Evolutionary conservation across 192 early-diverging fungal species (phyloP).

Genomic region (Piromyces finnis): DNA sequence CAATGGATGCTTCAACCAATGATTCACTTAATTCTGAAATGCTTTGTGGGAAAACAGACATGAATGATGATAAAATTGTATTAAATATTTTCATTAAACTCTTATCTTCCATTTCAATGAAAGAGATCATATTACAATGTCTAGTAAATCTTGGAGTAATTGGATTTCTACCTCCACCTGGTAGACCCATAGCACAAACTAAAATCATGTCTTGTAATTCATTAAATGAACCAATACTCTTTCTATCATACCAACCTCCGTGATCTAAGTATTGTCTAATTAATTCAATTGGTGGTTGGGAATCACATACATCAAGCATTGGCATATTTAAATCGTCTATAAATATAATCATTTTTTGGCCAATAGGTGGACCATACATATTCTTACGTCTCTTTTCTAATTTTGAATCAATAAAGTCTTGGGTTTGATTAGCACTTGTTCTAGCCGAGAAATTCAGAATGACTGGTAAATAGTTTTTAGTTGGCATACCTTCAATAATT

Average conservation of each 20-base stretch:
- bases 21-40: conserved; percentile 12
- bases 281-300: conserved; percentile 38
- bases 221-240: conserved; percentile 35
- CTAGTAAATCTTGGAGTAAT: conserved; percentile 29
- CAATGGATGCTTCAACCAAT: conserved; percentile 24
- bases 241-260: conserved; percentile 38
- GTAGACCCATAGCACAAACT: conserved; percentile 37
- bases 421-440: conserved; percentile 37
- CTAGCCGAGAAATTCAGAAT: conserved; percentile 42
- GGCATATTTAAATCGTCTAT: conserved; percentile 48
- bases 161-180: conserved; percentile 37
- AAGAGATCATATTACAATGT: conserved; percentile 35
- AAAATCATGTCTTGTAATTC: conserved; percentile 41
- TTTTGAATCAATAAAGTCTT: conserved; percentile 40
- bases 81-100: conserved; percentile 28
- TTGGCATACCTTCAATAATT: conserved; percentile 23
- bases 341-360: conserved; percentile 30
- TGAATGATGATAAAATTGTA: conserved; percentile 32
- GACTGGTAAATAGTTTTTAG: conserved; percentile 22
- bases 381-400: conserved; percentile 36
- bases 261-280: conserved; percentile 44
- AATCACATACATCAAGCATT: conserved; percentile 30
- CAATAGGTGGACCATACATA: conserved; percentile 32
- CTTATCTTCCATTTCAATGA: conserved; percentile 29
- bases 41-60: conserved; percentile 15